A percentile compares a stretch with the other conserved stretches of the same genome.
These are phyloP conservation scores for Salix purpurea DNA, from an alignment of 345 rosid genomes.

Conservation along the genomic window DNA sequence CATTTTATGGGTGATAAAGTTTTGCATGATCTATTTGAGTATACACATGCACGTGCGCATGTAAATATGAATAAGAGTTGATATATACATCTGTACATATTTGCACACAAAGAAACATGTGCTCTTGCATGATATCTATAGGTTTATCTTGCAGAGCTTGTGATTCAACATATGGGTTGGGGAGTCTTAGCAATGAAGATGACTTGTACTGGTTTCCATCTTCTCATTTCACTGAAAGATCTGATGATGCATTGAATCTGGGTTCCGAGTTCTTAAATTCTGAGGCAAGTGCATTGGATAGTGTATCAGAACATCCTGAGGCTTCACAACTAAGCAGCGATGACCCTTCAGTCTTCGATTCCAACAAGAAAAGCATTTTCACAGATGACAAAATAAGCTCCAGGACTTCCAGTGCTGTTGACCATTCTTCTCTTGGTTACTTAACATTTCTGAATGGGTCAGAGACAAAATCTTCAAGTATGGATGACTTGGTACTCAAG, in stretches of 20 bases:
- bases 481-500: conserved; percentile 31
- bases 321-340: conserved; percentile 33
- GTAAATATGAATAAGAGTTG: too few species aligned
- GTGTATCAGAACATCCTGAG: conserved; percentile 33
- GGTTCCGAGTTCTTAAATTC: conserved; percentile 35
- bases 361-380: conserved; percentile 27
- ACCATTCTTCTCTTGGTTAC: conserved; percentile 26
- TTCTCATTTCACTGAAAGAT: conserved; percentile 46
- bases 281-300: conserved; percentile 28
- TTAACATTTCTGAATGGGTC: conserved; percentile 24
- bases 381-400: conserved; percentile 30
- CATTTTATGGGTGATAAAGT: too few species aligned
- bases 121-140: not conserved
- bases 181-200: conserved; percentile 58
- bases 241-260: conserved; percentile 44
- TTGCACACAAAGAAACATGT: not conserved
- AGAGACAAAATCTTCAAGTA: conserved; percentile 37
- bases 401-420: conserved; percentile 21
- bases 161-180: conserved; percentile 73
- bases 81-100: not conserved
- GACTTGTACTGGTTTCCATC: conserved; percentile 68
- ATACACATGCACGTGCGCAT: too few species aligned
- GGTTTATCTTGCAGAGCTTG: conserved; percentile 55
- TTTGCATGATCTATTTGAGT: too few species aligned
- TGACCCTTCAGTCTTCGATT: conserved; percentile 33